Percentiles rank a stretch among this genome's conserved stretches.
These are phyloP conservation scores for Cyberlindnera suaveolens DNA, from an alignment of 805 yeast genomes.

Conservation along the genomic window DNA sequence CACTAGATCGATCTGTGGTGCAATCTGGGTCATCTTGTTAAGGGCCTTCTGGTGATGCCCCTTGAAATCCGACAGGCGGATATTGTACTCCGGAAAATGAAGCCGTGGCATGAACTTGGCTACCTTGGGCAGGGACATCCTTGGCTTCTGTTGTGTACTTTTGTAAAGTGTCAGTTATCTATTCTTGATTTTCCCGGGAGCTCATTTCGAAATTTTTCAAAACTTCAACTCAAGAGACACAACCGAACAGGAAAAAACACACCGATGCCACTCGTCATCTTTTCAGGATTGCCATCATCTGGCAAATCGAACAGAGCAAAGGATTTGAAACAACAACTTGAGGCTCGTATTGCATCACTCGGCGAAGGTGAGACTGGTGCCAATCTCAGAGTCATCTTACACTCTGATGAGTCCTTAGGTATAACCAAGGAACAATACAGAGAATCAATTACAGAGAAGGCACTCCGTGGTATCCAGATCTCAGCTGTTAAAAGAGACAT, in stretches of 20 bases:
- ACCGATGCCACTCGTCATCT: constrained; percentile 74
- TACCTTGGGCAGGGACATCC: neutral
- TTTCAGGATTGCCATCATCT: constrained; percentile 81
- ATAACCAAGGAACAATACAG: constrained; percentile 61
- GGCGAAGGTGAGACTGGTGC: constrained; percentile 41
- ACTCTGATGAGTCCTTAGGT: constrained; percentile 74
- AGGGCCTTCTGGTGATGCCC: constrained; percentile 88
- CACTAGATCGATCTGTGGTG: constrained; percentile 77
- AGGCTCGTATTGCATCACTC: constrained; percentile 36
- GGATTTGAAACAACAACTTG: constrained; percentile 43
- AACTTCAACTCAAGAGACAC: neutral
- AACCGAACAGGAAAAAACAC: neutral
- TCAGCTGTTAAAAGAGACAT: constrained; percentile 84
- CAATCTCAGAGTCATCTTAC: constrained; percentile 56
- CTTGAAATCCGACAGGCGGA: constrained; percentile 71
- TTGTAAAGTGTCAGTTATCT: neutral
- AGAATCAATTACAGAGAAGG: constrained; percentile 72
- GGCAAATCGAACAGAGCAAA: constrained; percentile 79
- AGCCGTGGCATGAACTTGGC: constrained; percentile 55
- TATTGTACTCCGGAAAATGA: constrained; percentile 66
- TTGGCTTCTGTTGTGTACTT: too few species aligned
- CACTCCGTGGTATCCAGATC: constrained; percentile 77
- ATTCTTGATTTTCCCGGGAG: neutral
- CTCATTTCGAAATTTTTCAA: constrained; percentile 6
- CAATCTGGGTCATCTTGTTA: constrained; percentile 53